These are phyloP conservation scores for Tripidium arundinaceum DNA, from an alignment of 202 grass and related monocot genomes.

Conservation along the genomic window DNA sequence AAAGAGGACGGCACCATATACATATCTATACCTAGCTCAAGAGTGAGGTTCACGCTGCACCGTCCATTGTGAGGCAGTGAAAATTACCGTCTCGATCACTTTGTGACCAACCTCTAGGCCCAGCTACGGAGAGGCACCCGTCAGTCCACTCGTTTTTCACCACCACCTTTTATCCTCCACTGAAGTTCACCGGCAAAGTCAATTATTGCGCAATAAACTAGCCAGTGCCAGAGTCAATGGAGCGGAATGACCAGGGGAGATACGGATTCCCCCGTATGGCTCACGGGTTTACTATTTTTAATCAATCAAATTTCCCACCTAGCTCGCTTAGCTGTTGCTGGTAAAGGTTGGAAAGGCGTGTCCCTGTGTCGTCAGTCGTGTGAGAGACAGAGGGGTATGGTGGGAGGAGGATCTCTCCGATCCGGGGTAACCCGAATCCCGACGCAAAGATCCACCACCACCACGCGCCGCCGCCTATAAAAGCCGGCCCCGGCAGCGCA, in stretches of 20 bases:
- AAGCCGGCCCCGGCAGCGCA: not conserved
- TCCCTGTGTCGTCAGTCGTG: too few relatives aligned
- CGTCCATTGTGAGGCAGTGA: not conserved
- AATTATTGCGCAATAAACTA: not conserved
- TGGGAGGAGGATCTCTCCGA: conserved; percentile 9
- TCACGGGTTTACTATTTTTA: conserved; percentile 4
- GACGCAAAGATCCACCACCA: conserved; percentile 29
- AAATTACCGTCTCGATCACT: not conserved
- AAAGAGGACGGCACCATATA: not conserved
- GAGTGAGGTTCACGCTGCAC: not conserved
- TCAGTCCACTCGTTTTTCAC: too few relatives aligned
- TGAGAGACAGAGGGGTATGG: not conserved
- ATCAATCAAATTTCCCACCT: not conserved
- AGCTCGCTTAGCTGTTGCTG: not conserved
- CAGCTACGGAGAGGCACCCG: not conserved
- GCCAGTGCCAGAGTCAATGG: not conserved
- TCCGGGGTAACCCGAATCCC: conserved; percentile 17
- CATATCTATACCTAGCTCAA: not conserved
- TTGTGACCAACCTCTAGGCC: not conserved
- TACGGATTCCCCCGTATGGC: conserved; percentile 30
- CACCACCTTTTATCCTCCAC: not conserved
- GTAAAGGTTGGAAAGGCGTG: too few relatives aligned
- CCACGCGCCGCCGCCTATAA: conserved; percentile 29
- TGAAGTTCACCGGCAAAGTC: not conserved
- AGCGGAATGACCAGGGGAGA: not conserved